A percentile compares a stretch with the other conserved stretches of the same genome.
Evolutionary conservation across 352 stramenopile species (phyloP).

Genomic region (Hyphochytrium catenoides): DNA sequence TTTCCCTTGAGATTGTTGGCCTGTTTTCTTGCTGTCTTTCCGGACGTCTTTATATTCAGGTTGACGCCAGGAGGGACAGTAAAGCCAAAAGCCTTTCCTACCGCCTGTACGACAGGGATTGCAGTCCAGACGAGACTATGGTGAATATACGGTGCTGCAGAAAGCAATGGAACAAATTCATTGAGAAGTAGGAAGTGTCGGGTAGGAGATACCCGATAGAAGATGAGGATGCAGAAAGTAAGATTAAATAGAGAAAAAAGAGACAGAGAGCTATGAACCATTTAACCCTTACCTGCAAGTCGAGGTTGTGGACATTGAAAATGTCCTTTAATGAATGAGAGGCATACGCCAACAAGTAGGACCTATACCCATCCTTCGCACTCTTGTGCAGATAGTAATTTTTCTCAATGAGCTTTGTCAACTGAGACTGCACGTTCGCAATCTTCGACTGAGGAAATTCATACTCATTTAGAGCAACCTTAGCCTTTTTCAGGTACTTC

Average conservation of each 20-base stretch:
- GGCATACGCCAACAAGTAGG: slow-evolving; percentile 92
- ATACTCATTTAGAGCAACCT: slow-evolving; percentile 96
- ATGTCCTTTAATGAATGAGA: slow-evolving; percentile 93
- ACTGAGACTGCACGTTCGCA: slow-evolving; percentile 86
- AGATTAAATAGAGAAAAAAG: too few species aligned
- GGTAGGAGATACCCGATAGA: too few species aligned
- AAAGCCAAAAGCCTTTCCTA: slow-evolving; percentile 94
- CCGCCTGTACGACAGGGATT: too few species aligned
- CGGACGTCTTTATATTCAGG: slow-evolving; percentile 57
- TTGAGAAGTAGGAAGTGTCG: too few species aligned
- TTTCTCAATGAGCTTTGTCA: slow-evolving; percentile 93
- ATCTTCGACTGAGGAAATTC: slow-evolving; percentile 94
- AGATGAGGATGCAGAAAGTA: too few species aligned
- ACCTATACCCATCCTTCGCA: slow-evolving; percentile 88
- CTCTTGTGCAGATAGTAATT: slow-evolving; percentile 98
- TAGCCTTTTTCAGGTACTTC: slow-evolving; percentile 89
- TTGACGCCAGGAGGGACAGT: slow-evolving; percentile 88
- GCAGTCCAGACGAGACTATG: too few species aligned
- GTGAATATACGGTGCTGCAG: too few species aligned
- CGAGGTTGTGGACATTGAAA: slow-evolving; percentile 91
- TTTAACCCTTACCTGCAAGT: too few species aligned
- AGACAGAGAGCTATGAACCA: too few species aligned
- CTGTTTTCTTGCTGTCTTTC: slow-evolving; percentile 45
- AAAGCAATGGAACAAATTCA: too few species aligned
- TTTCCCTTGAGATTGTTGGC: slow-evolving; percentile 29